These are phyloP conservation scores for Massarina eburnea DNA, from an alignment of 2,329 filamentous ascomycete genomes.

Conservation along the genomic window DNA sequence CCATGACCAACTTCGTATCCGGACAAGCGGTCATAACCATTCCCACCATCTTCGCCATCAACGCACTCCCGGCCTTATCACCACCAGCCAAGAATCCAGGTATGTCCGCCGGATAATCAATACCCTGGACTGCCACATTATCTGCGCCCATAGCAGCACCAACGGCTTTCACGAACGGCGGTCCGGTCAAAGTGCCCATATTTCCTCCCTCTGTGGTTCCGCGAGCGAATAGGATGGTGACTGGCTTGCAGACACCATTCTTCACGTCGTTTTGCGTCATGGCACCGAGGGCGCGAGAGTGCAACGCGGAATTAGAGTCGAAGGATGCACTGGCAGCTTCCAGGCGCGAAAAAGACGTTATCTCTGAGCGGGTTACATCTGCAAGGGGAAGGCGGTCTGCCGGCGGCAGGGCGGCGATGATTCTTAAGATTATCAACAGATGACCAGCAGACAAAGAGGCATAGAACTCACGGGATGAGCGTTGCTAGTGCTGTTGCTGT, in stretches of 20 bases:
- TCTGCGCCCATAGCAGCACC: conserved; percentile 43
- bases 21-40: conserved; percentile 47
- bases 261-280: conserved; percentile 30
- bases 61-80: conserved; percentile 29
- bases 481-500: conserved; percentile 7
- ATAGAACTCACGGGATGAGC: conserved; percentile 11
- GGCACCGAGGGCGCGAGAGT: conserved; percentile 22
- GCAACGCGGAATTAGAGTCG: conserved; percentile 7
- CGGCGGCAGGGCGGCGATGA: background rate
- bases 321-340: conserved; percentile 3
- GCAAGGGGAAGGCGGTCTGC: conserved; percentile 2
- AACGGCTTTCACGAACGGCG: conserved; percentile 54
- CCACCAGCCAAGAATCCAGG: background rate
- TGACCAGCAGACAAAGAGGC: no score
- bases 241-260: conserved; percentile 43
- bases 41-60: background rate
- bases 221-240: conserved; percentile 60
- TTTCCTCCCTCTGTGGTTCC: conserved; percentile 58
- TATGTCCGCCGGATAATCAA: conserved; percentile 45
- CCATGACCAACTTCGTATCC: conserved; percentile 50
- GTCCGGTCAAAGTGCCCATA: conserved; percentile 54
- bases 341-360: conserved; percentile 1
- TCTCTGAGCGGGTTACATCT: background rate
- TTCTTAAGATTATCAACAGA: no score
- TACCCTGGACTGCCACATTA: conserved; percentile 56